These are phyloP conservation scores for Harrya chromipes DNA, from an alignment of 768 basidiomycete genomes.

Conservation along the genomic window DNA sequence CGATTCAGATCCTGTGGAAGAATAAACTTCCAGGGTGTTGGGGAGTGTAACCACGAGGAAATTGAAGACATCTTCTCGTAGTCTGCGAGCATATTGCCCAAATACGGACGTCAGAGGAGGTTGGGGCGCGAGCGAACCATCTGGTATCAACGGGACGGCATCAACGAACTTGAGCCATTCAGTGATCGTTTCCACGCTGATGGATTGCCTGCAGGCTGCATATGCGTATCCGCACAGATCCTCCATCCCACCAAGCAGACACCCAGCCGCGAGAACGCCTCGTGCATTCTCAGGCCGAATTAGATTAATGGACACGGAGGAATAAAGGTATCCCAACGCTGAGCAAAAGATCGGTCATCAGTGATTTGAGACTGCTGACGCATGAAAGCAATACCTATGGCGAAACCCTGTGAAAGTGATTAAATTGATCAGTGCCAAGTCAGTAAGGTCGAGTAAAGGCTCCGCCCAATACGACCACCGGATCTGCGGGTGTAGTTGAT, in stretches of 20 bases:
- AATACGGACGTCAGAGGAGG: constrained; percentile 57
- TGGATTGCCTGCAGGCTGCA: constrained; percentile 69
- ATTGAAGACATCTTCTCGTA: constrained; percentile 75
- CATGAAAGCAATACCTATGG: constrained; percentile 50
- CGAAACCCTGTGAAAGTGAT: constrained; percentile 55
- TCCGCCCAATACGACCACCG: constrained; percentile 23
- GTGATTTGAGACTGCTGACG: constrained; percentile 4
- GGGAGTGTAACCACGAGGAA: constrained; percentile 77
- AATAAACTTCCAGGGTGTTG: constrained; percentile 54
- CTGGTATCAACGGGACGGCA: constrained; percentile 43
- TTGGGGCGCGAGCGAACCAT: constrained; percentile 46
- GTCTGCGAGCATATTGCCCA: constrained; percentile 70
- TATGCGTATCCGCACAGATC: constrained; percentile 81
- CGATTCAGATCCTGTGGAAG: constrained; percentile 36
- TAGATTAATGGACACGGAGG: constrained; percentile 61
- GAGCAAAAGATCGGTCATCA: constrained; percentile 21
- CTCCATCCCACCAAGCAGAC: constrained; percentile 83
- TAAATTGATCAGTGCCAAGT: constrained; percentile 18
- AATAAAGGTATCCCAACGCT: constrained; percentile 83
- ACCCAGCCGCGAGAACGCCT: constrained; percentile 80
- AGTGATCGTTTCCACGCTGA: constrained; percentile 69
- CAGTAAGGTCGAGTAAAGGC: constrained; percentile 6
- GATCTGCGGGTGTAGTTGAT: constrained; percentile 13
- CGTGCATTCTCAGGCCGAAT: constrained; percentile 79
- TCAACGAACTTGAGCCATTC: constrained; percentile 80